Conservation (phyloP, 371 early-diverging fungal species). For the Choanephora cucurbitarum region DNA sequence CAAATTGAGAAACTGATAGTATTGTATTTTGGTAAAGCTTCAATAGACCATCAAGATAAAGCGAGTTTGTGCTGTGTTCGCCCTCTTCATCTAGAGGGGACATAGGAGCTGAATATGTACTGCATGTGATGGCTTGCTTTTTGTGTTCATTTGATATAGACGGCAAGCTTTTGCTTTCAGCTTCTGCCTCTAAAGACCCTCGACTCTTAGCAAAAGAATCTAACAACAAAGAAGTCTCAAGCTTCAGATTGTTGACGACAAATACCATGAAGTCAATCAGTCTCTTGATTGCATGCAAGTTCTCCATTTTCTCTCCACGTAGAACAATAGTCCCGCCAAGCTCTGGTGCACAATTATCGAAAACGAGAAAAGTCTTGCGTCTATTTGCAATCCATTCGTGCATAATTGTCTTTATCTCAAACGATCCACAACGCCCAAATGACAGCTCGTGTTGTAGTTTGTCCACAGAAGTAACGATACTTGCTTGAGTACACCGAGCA, state of each 20-base stretch:
- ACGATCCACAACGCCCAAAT: conserved; percentile 80
- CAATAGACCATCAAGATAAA: conserved; percentile 29
- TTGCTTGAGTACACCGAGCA: conserved; percentile 85
- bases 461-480: conserved; percentile 83
- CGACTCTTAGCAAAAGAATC: conserved; percentile 52
- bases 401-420: conserved; percentile 79
- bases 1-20: conserved; percentile 86
- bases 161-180: not conserved
- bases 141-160: conserved; percentile 1
- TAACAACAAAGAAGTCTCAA: conserved; percentile 80
- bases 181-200: conserved; percentile 20
- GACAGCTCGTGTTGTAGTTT: conserved; percentile 70
- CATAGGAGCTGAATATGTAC: not conserved
- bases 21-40: conserved; percentile 66
- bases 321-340: conserved; percentile 88
- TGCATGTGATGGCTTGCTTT: conserved; percentile 11
- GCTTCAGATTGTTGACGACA: conserved; percentile 81
- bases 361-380: conserved; percentile 83
- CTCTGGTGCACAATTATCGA: conserved; percentile 83
- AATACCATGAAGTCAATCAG: conserved; percentile 82
- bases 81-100: conserved; percentile 6
- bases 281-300: conserved; percentile 73
- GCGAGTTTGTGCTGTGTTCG: conserved; percentile 6
- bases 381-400: conserved; percentile 77
- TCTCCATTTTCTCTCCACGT: conserved; percentile 72